Evolutionary conservation across 2,329 filamentous ascomycete species (phyloP).

Genomic region (Talaromyces sp.): DNA sequence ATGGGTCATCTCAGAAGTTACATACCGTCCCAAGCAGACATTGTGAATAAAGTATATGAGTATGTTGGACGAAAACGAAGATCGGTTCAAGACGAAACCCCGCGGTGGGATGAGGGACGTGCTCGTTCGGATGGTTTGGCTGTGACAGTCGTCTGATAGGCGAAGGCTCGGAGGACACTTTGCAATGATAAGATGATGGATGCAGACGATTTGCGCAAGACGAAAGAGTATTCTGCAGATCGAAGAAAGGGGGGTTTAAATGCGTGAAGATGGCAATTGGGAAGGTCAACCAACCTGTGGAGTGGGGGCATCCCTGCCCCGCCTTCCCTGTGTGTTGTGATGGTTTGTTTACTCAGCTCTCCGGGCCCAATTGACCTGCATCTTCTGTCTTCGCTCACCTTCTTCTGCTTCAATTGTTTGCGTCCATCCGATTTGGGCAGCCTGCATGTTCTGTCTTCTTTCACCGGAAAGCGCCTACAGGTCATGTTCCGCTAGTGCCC

Average conservation of each 20-base stretch:
- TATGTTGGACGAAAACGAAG: neutral
- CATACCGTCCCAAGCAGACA: slow-evolving; percentile 56
- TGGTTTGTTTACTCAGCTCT: neutral
- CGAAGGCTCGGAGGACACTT: neutral
- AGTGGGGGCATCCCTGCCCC: slow-evolving; percentile 9
- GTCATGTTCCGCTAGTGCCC: neutral
- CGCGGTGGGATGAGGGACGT: neutral
- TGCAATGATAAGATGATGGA: neutral
- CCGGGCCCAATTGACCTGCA: neutral
- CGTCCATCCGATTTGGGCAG: neutral
- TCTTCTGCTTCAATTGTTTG: neutral
- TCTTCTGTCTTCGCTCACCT: neutral
- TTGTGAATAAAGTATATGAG: slow-evolving; percentile 1
- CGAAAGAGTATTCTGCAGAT: neutral
- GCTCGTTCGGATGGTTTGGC: neutral
- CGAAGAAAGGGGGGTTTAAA: neutral
- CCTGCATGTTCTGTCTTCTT: neutral
- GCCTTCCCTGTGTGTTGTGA: slow-evolving; percentile 2
- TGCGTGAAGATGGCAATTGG: neutral
- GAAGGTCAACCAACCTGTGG: neutral
- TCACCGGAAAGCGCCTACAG: neutral
- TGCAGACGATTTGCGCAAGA: neutral
- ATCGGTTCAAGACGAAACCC: neutral
- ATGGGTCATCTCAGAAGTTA: slow-evolving; percentile 11
- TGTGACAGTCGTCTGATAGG: neutral